Evolutionary conservation across 768 basidiomycete genomes (phyloP).

Genomic region (Leccinum subtestaceum): DNA sequence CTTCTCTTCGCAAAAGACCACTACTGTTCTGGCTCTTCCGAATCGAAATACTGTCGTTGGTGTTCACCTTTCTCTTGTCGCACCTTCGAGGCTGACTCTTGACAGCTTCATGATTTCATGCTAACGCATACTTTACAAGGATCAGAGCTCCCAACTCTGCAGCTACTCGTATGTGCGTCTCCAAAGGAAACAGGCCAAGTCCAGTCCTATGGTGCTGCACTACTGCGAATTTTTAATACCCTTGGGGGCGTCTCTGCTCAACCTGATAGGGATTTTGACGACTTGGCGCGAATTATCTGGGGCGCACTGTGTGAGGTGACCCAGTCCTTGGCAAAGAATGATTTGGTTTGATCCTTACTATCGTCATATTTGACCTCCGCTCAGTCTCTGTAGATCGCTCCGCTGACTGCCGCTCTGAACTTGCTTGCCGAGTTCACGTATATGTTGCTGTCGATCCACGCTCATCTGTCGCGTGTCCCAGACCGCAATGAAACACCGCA

Average conservation of each 20-base stretch:
- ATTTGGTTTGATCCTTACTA: conserved; percentile 38
- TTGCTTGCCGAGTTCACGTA: conserved; percentile 47
- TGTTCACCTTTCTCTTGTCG: conserved; percentile 2
- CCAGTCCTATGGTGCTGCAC: conserved; percentile 40
- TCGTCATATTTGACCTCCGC: conserved; percentile 1
- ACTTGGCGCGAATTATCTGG: conserved; percentile 29
- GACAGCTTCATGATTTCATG: conserved; percentile 59
- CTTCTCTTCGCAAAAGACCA: conserved; percentile 27
- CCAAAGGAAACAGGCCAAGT: conserved; percentile 24
- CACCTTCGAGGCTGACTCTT: conserved; percentile 3
- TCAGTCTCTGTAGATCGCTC: conserved; percentile 37
- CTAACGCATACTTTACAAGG: conserved; percentile 50
- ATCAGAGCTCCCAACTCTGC: conserved; percentile 46
- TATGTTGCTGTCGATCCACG: conserved; percentile 47
- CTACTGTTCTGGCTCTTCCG: conserved; percentile 38
- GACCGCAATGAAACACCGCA: conserved; percentile 28
- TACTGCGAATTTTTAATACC: conserved; percentile 35
- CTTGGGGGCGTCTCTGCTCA: conserved; percentile 27
- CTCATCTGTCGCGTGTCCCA: conserved; percentile 32
- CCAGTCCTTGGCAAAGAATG: conserved; percentile 32
- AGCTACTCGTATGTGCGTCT: conserved; percentile 45
- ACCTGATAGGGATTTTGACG: conserved; percentile 18
- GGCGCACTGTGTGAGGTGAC: conserved; percentile 41
- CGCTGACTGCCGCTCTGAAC: conserved; percentile 51
- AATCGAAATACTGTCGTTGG: conserved; percentile 59